Conservation (phyloP, 164 flowering plant species). For the Akebia trifoliata region DNA sequence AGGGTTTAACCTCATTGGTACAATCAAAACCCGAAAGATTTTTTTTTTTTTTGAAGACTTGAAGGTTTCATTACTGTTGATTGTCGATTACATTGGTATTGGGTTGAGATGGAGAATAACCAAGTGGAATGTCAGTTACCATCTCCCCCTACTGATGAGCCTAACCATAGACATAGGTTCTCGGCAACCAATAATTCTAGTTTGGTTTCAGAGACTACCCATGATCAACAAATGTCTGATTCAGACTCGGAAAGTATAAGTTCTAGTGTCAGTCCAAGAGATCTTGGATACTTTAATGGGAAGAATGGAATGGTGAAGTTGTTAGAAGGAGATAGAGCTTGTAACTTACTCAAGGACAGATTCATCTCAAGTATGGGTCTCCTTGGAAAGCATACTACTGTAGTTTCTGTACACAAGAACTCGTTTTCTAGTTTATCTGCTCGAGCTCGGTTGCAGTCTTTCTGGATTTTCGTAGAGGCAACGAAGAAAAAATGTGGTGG, state of each 20-base stretch:
- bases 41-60: too few relatives aligned
- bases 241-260: slow-evolving; percentile 18
- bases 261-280: neutral
- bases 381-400: slow-evolving; percentile 7
- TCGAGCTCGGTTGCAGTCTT: slow-evolving; percentile 30
- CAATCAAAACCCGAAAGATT: too few relatives aligned
- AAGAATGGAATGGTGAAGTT: slow-evolving; percentile 11
- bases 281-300: neutral
- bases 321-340: slow-evolving; percentile 9
- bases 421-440: slow-evolving; percentile 12
- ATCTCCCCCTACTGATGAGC: too few relatives aligned
- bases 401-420: slow-evolving; percentile 30
- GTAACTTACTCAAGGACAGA: slow-evolving; percentile 9
- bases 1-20: too few relatives aligned
- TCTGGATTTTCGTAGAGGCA: slow-evolving; percentile 32
- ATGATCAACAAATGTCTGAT: neutral
- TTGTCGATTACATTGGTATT: too few relatives aligned
- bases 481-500: slow-evolving; percentile 18
- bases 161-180: too few relatives aligned
- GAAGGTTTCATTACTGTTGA: too few relatives aligned
- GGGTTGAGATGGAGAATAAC: too few relatives aligned
- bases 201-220: neutral
- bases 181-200: too few relatives aligned
- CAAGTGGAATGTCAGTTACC: too few relatives aligned
- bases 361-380: slow-evolving; percentile 25